Conservation (phyloP, 1,139 yeast genomes). For the Kodamaea alishanica region DNA sequence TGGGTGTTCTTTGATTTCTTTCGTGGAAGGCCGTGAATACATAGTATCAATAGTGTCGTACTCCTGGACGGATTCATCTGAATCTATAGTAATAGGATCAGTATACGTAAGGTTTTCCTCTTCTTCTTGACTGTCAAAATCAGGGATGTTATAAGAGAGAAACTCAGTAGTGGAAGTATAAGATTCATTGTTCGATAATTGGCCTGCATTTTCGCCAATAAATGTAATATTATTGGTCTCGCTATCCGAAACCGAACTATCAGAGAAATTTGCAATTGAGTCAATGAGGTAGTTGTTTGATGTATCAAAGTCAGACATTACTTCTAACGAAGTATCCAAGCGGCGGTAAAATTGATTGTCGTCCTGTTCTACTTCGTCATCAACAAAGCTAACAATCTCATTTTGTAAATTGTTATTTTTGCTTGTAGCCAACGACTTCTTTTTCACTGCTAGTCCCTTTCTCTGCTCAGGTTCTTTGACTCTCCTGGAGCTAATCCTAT, state of each 20-base stretch:
- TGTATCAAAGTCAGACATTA: constrained; percentile 11
- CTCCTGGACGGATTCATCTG: constrained; percentile 16
- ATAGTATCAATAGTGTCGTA: constrained; percentile 20
- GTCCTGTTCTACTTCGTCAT: constrained; percentile 10
- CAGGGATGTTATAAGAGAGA: too few species aligned
- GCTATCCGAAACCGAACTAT: constrained; percentile 9
- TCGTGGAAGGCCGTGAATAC: constrained; percentile 8
- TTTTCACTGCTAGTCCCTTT: constrained; percentile 37
- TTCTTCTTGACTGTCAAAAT: too few species aligned
- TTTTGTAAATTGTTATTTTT: neutral
- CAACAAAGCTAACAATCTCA: constrained; percentile 9
- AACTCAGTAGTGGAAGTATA: too few species aligned
- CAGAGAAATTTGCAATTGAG: constrained; percentile 12
- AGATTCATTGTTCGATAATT: neutral
- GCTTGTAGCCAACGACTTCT: constrained; percentile 9
- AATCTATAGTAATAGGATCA: constrained; percentile 3
- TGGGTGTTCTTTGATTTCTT: constrained; percentile 1
- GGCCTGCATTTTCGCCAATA: neutral
- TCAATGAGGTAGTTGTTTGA: constrained; percentile 5
- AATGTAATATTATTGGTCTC: constrained; percentile 1
- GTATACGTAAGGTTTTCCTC: too few species aligned
- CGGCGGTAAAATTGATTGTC: constrained; percentile 8
- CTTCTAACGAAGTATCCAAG: constrained; percentile 12
- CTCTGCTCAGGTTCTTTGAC: constrained; percentile 18
- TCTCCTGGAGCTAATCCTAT: neutral